Evolutionary conservation across 2,329 filamentous ascomycete species (phyloP), one percentile per base, ranked within the genome.

Genomic region (Fusarium fujikuroi): DNA sequence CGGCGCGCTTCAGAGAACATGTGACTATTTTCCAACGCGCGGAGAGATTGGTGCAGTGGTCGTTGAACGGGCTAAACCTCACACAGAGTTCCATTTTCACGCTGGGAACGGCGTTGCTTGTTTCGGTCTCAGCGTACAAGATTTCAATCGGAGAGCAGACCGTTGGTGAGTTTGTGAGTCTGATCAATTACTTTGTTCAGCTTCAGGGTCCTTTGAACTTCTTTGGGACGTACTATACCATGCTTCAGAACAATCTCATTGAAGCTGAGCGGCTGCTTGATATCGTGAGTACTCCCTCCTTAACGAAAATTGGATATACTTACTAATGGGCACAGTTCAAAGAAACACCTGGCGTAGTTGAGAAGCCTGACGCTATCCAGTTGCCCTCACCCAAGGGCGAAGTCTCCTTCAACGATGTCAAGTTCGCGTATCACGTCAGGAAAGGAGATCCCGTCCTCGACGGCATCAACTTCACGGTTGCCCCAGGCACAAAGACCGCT

Each of bases 11-110:
- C 76, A 85, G 84, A 36, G 81, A 86, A 28, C 87, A 89, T 18
- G 88, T 91, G 1, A 42, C 72, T 23, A 53, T 77, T 16, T 91
- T 87, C 75, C 89, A 91, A 70, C 82, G 81, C 15, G 73, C 74
- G 3, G 73, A 80, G 36, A 60, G 77, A 37, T 50, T 79, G 32
- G 73, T 79, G 9, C 70, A 79, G 36, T 71, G 75, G 75, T 74
- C 74, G 10, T 64, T 79, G n/a, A 74, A 80, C 73, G 81, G 86
- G 11, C 86, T 91, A 79, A 91, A 91, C 75, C 86, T 90, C 16
- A 87, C 87, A 0, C 89, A 91, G 72, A 91, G 89, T 78, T 85
- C 89, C 59, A 86, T 91, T n/a, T 91, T 91, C 75, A 89, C 89
- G 76, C 73, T 90, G 7, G 89, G 89, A 15, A 85, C 90, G 8